Evolutionary conservation across 108 stramenopile species (phyloP).

Genomic region (Cylindrotheca closterium): DNA sequence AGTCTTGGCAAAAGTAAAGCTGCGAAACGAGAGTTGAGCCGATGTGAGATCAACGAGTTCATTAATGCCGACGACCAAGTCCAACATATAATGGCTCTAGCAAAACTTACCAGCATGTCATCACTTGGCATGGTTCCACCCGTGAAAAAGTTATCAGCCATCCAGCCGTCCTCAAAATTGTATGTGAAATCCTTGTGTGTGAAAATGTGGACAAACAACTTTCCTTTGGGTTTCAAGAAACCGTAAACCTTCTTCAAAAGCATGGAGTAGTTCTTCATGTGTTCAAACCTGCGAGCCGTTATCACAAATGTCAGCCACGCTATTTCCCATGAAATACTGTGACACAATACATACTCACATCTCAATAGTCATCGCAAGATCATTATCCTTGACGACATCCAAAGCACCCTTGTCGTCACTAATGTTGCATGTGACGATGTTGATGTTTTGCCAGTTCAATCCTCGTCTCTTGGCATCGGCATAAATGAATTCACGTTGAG

Average conservation of each 20-base stretch:
- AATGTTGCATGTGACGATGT: constrained; percentile 85
- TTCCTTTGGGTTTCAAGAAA: constrained; percentile 67
- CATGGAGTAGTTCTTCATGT: constrained; percentile 95
- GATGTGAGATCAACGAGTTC: too few relatives aligned
- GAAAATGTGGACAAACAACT: constrained; percentile 96
- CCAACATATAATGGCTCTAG: too few relatives aligned
- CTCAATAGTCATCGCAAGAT: constrained; percentile 91
- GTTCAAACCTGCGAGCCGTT: constrained; percentile 78
- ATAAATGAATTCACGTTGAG: constrained; percentile 89
- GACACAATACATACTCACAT: constrained; percentile 46
- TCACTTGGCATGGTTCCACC: constrained; percentile 92
- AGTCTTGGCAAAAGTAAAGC: constrained; percentile 86
- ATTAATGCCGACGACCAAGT: too few relatives aligned
- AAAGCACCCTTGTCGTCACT: constrained; percentile 55
- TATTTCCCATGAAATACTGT: neutral
- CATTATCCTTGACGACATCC: constrained; percentile 67
- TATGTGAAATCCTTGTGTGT: constrained; percentile 84
- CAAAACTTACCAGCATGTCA: constrained; percentile 63
- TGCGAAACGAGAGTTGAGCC: neutral
- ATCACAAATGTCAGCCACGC: neutral
- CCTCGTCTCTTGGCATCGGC: constrained; percentile 73
- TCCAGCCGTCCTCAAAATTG: constrained; percentile 95
- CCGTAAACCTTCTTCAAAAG: constrained; percentile 76
- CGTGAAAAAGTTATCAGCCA: constrained; percentile 81
- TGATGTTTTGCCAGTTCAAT: constrained; percentile 77